A percentile compares a stretch with the other conserved stretches of the same genome.
phyloP scores from a whole-genome alignment of 139 green algal species.

The Protoeuglena noctilucae region DNA sequence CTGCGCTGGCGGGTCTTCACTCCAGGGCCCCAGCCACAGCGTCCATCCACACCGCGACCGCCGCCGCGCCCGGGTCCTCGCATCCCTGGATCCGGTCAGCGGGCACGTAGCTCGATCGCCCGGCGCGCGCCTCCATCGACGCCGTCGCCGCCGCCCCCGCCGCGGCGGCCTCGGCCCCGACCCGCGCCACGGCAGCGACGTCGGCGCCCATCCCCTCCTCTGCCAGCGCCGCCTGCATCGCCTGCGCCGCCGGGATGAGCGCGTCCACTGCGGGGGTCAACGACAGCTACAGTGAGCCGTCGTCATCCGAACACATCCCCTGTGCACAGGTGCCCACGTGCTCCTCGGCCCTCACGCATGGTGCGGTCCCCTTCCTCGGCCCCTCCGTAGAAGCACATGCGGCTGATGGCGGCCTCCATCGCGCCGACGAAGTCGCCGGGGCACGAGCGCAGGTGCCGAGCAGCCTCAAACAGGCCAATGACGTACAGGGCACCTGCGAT shows the following conservation, averaged over 20 bases:
- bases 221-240: not conserved
- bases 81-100: conserved; percentile 14
- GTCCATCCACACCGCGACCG: conserved; percentile 44
- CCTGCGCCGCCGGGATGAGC: not conserved
- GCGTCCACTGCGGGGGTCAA: not conserved
- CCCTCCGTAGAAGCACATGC: not conserved
- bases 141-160: conserved; percentile 38
- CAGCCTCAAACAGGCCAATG: too few species aligned
- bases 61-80: conserved; percentile 46
- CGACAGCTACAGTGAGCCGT: not conserved
- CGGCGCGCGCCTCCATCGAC: conserved; percentile 36
- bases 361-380: not conserved
- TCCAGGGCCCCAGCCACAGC: too few species aligned
- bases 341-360: not conserved
- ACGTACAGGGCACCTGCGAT: too few species aligned
- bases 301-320: not conserved
- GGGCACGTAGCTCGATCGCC: conserved; percentile 45
- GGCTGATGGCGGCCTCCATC: not conserved
- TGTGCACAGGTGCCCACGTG: not conserved
- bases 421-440: too few species aligned
- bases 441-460: too few species aligned
- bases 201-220: not conserved
- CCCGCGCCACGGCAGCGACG: conserved; percentile 7
- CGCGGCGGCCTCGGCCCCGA: conserved; percentile 25
- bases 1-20: too few species aligned